A percentile compares a stretch with the other conserved stretches of the same genome.
phyloP scores from a whole-genome alignment of 805 yeast species.

The Kuraishia cidri region DNA sequence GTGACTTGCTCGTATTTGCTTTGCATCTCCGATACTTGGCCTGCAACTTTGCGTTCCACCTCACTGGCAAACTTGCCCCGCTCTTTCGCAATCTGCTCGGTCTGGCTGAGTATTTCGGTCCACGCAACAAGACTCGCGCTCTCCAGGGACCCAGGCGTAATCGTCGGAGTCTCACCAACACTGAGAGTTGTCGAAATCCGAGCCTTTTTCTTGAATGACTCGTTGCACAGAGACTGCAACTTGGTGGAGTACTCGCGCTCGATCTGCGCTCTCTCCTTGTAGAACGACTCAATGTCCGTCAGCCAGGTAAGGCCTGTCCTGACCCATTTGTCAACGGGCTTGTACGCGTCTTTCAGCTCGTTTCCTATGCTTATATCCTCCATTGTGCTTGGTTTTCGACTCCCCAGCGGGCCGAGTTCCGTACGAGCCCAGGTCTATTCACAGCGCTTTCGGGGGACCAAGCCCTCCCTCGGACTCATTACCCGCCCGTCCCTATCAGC shows the following conservation, averaged over 20 bases:
- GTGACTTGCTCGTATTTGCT: conserved; percentile 44
- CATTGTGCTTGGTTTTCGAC: background rate
- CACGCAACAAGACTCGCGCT: conserved; percentile 82
- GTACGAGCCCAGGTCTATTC: too few species aligned
- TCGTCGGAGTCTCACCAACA: conserved; percentile 86
- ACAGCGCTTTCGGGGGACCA: too few species aligned
- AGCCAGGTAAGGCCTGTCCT: conserved; percentile 67
- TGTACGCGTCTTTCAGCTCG: conserved; percentile 73
- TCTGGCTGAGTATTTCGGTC: conserved; percentile 79
- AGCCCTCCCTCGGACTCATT: too few species aligned
- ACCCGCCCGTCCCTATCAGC: too few species aligned
- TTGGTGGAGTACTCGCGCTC: conserved; percentile 79
- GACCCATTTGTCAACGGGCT: conserved; percentile 74
- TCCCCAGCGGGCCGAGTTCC: too few species aligned
- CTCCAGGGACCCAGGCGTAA: conserved; percentile 94
- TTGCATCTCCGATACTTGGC: conserved; percentile 47
- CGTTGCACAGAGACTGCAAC: conserved; percentile 53
- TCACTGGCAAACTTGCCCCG: conserved; percentile 51
- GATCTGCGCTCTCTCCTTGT: conserved; percentile 69
- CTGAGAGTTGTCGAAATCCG: conserved; percentile 55
- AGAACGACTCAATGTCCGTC: conserved; percentile 72
- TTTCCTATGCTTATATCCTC: conserved; percentile 44
- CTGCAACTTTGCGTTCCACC: conserved; percentile 48
- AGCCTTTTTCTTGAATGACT: conserved; percentile 71
- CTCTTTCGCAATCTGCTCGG: conserved; percentile 72